Evolutionary conservation across 2,329 filamentous ascomycete genomes (phyloP), one percentile per base, ranked within the genome.

Genomic region (Raffaelea deltoideospora): DNA sequence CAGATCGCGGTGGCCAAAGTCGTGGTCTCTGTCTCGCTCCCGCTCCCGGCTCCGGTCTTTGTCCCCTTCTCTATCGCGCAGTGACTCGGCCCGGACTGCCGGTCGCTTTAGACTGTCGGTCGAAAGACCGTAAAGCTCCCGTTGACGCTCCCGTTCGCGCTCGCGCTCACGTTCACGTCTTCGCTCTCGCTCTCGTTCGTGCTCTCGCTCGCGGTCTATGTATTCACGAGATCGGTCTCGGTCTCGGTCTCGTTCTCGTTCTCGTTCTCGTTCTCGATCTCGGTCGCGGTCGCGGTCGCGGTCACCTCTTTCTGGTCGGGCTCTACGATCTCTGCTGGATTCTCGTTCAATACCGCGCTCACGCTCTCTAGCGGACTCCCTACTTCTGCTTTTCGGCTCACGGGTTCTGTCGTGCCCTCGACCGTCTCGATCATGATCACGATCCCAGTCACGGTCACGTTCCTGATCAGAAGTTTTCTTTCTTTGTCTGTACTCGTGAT

Each of bases 201-300:
- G 35, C 10, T 33, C 19, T 19, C 35, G 14, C 10, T 35, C 39
- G 18, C 47, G 37, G 28, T 45, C 41, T 19, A 41, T 24, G 22
- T 54, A 19, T 14, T 59, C 51, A 14, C 53, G 43, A n/a, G n/a
- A n/a, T n/a, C n/a, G n/a, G 8, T 50, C 52, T 5, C 54, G 51
- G 24, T 54, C 53, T 5, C 53, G 45, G 1, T 56, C 52, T 14
- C 51, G 41, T 14, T 57, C 53, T 17, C 53, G 48, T 8, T 58
- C 52, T 14, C 53, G 31, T n/a, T 37, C 31, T 10, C 53, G 44
- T 30, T 52, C 50, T 34, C 57, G 52, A 6, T 56, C 50, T 34
- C 56, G 37, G 17, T 63, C 60, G 11, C 58, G 23, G 10, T 34
- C 33, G n/a, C n/a, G n/a, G n/a, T n/a, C n/a, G n/a, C n/a, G n/a